Conservation (phyloP, 805 yeast species). For the Saccharomycopsis babjevae region DNA sequence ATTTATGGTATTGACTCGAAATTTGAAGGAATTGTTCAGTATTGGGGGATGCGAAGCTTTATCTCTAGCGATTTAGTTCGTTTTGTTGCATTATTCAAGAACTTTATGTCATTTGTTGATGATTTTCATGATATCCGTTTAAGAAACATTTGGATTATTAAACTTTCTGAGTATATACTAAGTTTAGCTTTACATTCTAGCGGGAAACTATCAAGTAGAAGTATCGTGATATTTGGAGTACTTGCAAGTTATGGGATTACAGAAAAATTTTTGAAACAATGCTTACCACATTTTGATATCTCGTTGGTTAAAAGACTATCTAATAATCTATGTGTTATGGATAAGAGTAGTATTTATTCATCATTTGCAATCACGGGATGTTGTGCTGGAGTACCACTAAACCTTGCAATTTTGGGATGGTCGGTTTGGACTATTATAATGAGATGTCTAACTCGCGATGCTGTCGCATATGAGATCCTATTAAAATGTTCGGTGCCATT, state of each 20-base stretch:
- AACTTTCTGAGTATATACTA: conserved; percentile 41
- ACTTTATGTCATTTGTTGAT: conserved; percentile 33
- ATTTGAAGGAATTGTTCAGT: background rate
- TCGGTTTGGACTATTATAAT: background rate
- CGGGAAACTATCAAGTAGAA: conserved; percentile 39
- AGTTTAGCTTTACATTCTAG: conserved; percentile 35
- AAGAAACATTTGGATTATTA: conserved; percentile 34
- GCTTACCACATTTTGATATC: background rate
- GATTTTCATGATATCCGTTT: conserved; percentile 33
- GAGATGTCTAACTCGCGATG: background rate
- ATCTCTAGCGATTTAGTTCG: conserved; percentile 32
- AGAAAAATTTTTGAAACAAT: background rate
- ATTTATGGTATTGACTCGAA: conserved; percentile 38
- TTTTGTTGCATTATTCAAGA: conserved; percentile 39
- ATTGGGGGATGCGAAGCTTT: conserved; percentile 20
- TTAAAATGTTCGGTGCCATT: background rate
- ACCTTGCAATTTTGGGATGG: background rate
- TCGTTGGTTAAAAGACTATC: background rate
- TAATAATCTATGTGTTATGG: background rate
- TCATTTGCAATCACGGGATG: background rate
- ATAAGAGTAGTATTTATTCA: background rate
- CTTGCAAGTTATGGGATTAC: conserved; percentile 24
- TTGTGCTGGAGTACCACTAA: background rate
- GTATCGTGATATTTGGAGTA: conserved; percentile 40
- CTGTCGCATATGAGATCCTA: background rate